A percentile compares a stretch with the other conserved stretches of the same genome.
These are phyloP conservation scores for Polygonum maritimum DNA, from an alignment of 148 eudicot genomes.

Conservation along the genomic window DNA sequence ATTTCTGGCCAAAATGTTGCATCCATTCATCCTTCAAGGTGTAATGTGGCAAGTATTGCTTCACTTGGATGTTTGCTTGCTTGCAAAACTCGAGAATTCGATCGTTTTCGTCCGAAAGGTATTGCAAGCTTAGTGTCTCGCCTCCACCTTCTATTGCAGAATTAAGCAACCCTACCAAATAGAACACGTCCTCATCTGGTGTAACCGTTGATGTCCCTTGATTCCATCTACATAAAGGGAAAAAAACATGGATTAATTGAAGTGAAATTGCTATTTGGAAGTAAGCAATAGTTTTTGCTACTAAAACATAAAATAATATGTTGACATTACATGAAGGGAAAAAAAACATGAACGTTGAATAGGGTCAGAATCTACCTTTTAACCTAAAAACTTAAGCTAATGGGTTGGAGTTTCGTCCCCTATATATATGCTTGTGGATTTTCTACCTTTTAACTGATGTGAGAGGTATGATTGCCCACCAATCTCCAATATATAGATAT, in stretches of 20 bases:
- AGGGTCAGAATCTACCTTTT: too few relatives aligned
- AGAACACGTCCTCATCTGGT: constrained; percentile 68
- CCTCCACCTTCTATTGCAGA: constrained; percentile 57
- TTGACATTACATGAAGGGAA: not conserved
- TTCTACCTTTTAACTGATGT: too few relatives aligned
- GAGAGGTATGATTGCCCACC: too few relatives aligned
- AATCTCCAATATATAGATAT: too few relatives aligned
- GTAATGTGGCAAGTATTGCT: constrained; percentile 78
- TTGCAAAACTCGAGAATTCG: constrained; percentile 51
- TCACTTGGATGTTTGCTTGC: constrained; percentile 36
- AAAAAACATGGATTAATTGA: not conserved
- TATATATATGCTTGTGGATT: too few relatives aligned
- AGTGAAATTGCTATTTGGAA: too few relatives aligned
- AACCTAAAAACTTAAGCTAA: too few relatives aligned
- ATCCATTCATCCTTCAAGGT: constrained; percentile 44
- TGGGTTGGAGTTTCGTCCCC: too few relatives aligned
- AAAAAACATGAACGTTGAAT: too few relatives aligned
- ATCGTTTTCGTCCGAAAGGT: constrained; percentile 40
- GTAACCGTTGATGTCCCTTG: constrained; percentile 41
- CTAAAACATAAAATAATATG: not conserved
- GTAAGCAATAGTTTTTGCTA: not conserved
- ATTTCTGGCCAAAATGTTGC: constrained; percentile 60
- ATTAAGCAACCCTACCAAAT: constrained; percentile 54
- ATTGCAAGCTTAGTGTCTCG: constrained; percentile 15
- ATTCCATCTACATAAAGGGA: constrained; percentile 49